Evolutionary conservation across 192 early-diverging fungal genomes (phyloP).

Genomic region (Diversispora eburnea): DNA sequence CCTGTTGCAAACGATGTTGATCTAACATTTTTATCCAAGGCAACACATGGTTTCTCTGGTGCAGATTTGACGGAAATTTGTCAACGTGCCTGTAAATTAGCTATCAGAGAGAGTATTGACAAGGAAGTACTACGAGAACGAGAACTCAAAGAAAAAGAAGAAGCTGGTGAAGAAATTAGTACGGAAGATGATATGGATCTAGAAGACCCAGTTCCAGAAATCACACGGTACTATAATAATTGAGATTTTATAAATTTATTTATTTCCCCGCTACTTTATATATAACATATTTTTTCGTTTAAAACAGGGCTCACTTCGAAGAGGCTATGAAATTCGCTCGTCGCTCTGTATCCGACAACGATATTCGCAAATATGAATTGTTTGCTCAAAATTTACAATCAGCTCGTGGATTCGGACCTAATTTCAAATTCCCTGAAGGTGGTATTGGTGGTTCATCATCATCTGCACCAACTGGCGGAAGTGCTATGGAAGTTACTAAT

Average conservation of each 20-base stretch:
- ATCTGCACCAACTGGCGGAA: slow-evolving; percentile 26
- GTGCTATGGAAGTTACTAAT: slow-evolving; percentile 39
- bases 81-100: slow-evolving; percentile 95
- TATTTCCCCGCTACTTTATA: neutral
- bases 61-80: slow-evolving; percentile 98
- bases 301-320: slow-evolving; percentile 83
- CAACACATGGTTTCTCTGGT: slow-evolving; percentile 93
- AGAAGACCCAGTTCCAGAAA: slow-evolving; percentile 85
- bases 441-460: slow-evolving; percentile 44
- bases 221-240: slow-evolving; percentile 55
- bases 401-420: slow-evolving; percentile 81
- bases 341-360: slow-evolving; percentile 91
- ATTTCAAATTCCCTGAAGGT: slow-evolving; percentile 93
- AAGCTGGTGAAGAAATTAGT: slow-evolving; percentile 67
- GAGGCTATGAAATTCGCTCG: slow-evolving; percentile 98
- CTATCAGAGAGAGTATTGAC: slow-evolving; percentile 95
- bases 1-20: slow-evolving; percentile 80
- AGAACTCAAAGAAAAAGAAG: slow-evolving; percentile 62
- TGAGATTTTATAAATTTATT: neutral
- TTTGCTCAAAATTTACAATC: slow-evolving; percentile 98
- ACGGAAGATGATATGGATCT: slow-evolving; percentile 77
- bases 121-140: slow-evolving; percentile 74
- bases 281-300: neutral
- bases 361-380: slow-evolving; percentile 99
- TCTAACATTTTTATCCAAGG: slow-evolving; percentile 79